Base-by-base conservation (phyloP, 805 yeast genomes). In the Yamadazyma olivae region DNA sequence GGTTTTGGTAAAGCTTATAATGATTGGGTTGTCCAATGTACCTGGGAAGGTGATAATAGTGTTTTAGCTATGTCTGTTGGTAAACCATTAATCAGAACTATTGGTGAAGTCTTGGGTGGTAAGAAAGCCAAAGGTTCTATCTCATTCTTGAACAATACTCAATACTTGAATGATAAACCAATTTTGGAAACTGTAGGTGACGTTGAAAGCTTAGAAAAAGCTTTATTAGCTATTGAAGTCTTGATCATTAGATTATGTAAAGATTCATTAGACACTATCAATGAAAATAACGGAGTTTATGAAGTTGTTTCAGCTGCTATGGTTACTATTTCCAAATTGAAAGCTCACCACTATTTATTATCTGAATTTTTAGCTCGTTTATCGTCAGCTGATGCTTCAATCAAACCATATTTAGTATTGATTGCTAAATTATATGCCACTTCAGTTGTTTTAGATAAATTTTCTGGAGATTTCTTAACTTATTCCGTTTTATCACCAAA, bases 1-100 rank as follows among this genome's bases (percentile, higher is more conserved):
- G 73, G 72, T 17, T 68, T 68, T 38, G 74, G 72, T 36, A 68
- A 65, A 51, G 57, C 67, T 27, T 64, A 57, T 40, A 65, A 61
- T 30, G 74, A 68, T 39, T 68, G 72, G 71, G 71, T 61, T 26
- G 73, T 68, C 27, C 71, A 66, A 53, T 64, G 71, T 53, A 68
- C 74, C 20, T 68, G 74, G 74, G 74, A 68, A 53, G 74, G 74
- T 52, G 74, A 68, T 48, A 68, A 68, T 56, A 68, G 59, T 45
- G 72, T 68, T 28, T 58, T 68, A 48, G 68, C 63, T 29, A 51
- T 65, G 53, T 54, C 62, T 35, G 64, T 60, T 36, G 72, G 74
- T 50, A 57, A 65, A 42, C 59, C 70, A 30, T 50, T 68, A 26
- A 50, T 64, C 37, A 62, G 59, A 50, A 46, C 53, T 36, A 54